Base-by-base conservation (phyloP, 768 basidiomycete species). In the Mrakia blollopis region DNA sequence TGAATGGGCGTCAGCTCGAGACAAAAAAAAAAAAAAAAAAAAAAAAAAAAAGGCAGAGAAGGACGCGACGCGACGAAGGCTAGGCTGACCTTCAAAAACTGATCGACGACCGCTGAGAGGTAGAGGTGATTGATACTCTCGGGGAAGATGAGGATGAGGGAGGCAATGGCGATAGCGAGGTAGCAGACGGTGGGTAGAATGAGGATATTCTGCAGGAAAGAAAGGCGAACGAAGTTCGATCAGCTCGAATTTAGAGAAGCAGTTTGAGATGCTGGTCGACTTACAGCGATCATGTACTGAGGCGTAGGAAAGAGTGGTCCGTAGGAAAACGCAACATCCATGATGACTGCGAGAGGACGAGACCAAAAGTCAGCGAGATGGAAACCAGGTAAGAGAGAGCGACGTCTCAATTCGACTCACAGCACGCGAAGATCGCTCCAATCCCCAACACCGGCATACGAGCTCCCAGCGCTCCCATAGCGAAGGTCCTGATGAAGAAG, bases 111-210 rank as follows among this genome's bases (percentile, higher is more conserved):
- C n/a, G 23, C 57, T 30, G 30, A 32, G 62, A 78, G 28, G 47
- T 82, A 83, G 3, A 83, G 80, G 73, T 87, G 86, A 75, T 86
- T 85, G 70, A 88, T 82, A 0, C 87, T 85, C 79, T 87, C 85
- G 11, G 89, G 89, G 81, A 89, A 89, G 70, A 88, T 82, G 74
- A 88, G 80, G 13, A 87, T 74, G 18, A 86, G 86, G 4, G 84
- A 80, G 5, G 85, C 83, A 25, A 87, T 37, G 0, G 84, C 87
- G 72, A 88, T 87, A 25, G 83, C 88, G 62, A 86, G 81, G 82
- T 86, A 89, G 73, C 81, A 85, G 4, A 83, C 82, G 3, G 87
- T 83, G 0, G 88, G 87, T 23, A 86, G 85, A 44, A 87, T 81
- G 54, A 87, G 80, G 47, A 76, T 77, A 0, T 57, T 76, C 2